These are phyloP conservation scores for Annulohypoxylon maeteangense DNA, from an alignment of 495 filamentous ascomycete genomes.

Conservation along the genomic window DNA sequence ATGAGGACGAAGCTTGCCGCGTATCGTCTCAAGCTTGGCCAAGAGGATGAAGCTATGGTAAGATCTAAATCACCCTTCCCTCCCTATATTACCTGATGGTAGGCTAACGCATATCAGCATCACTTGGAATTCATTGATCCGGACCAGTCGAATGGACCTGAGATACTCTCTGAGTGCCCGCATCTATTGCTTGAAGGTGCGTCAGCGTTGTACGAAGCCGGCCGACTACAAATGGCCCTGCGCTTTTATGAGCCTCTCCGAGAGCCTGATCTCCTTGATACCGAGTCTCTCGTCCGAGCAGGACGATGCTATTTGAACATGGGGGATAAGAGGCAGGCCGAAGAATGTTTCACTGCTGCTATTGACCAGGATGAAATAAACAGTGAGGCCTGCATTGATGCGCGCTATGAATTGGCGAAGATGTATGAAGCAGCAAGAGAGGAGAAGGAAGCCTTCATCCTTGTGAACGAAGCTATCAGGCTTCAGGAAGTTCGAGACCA, in stretches of 20 bases:
- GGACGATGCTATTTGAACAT: conserved; percentile 75
- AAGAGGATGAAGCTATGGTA: conserved; percentile 82
- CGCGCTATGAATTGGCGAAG: conserved; percentile 77
- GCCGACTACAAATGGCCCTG: conserved; percentile 70
- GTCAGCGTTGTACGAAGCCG: conserved; percentile 55
- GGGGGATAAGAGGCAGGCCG: conserved; percentile 72
- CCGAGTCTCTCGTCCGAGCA: conserved; percentile 73
- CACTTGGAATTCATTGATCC: conserved; percentile 46
- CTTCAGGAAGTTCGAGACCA: conserved; percentile 59
- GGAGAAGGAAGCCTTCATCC: conserved; percentile 76
- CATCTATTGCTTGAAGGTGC: conserved; percentile 44
- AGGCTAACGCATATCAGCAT: conserved; percentile 42
- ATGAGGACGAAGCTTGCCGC: conserved; percentile 87
- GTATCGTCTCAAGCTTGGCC: conserved; percentile 75
- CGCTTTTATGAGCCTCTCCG: conserved; percentile 75
- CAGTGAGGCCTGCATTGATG: conserved; percentile 66
- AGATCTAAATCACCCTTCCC: conserved; percentile 43
- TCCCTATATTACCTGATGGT: neutral
- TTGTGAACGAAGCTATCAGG: conserved; percentile 76
- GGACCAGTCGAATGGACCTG: conserved; percentile 15
- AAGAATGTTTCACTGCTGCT: conserved; percentile 76
- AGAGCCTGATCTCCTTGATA: conserved; percentile 66
- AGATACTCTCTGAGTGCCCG: conserved; percentile 36
- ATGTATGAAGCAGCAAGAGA: conserved; percentile 78
- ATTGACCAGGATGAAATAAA: conserved; percentile 74